These are phyloP conservation scores for Trichosporon sp. DNA, from an alignment of 1,284 basidiomycete genomes.

Conservation along the genomic window DNA sequence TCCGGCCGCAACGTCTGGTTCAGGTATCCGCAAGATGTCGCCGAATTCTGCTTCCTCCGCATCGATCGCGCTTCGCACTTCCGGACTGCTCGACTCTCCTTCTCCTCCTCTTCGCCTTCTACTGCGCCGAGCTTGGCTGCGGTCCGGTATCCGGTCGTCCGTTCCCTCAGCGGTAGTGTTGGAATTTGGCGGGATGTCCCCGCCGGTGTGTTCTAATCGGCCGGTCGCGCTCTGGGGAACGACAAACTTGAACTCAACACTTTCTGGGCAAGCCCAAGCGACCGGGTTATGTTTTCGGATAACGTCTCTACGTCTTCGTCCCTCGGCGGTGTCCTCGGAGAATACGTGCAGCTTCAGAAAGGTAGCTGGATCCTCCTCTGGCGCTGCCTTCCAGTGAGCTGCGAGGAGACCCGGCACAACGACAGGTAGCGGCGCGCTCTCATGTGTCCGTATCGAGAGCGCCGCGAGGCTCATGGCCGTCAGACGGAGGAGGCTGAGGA, in stretches of 20 bases:
- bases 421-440: background rate
- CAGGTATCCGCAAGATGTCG: constrained; percentile 20
- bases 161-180: background rate
- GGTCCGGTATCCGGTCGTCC: background rate
- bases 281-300: constrained; percentile 20
- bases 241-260: constrained; percentile 29
- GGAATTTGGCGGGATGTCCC: too few species aligned
- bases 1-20: constrained; percentile 9
- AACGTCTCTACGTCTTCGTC: constrained; percentile 14
- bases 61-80: constrained; percentile 12
- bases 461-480: background rate
- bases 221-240: constrained; percentile 16
- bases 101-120: background rate
- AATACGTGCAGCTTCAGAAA: constrained; percentile 34
- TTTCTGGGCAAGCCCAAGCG: constrained; percentile 11
- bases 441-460: background rate
- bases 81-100: constrained; percentile 13
- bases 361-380: constrained; percentile 4
- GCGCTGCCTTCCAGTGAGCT: background rate
- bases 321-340: constrained; percentile 15
- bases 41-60: constrained; percentile 19
- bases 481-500: background rate
- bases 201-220: too few species aligned
- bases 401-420: background rate
- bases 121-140: background rate